Conservation (phyloP, 257 asterid species). For the Ilex aquifolium region DNA sequence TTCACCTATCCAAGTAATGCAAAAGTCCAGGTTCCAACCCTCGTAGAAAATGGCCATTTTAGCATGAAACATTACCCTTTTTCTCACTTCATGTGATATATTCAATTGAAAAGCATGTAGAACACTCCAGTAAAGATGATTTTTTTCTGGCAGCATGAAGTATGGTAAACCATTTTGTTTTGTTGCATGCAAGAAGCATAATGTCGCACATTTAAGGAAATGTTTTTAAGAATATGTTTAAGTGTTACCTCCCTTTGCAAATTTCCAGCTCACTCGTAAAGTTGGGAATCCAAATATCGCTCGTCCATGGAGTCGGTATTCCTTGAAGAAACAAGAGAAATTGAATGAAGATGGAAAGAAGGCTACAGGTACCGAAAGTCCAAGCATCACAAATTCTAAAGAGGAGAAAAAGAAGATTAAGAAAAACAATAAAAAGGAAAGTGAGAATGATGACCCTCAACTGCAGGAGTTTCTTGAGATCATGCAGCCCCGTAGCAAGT, state of each 20-base stretch:
- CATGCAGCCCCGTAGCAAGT: constrained; percentile 73
- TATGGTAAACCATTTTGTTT: neutral
- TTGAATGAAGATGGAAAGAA: constrained; percentile 34
- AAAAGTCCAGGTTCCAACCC: no score
- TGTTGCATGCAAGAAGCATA: neutral
- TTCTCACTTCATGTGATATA: neutral
- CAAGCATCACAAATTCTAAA: constrained; percentile 23
- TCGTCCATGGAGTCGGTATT: constrained; percentile 93
- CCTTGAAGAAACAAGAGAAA: constrained; percentile 47
- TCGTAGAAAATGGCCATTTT: no score
- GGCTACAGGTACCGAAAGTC: constrained; percentile 21
- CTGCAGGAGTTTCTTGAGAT: constrained; percentile 83
- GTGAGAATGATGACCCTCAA: constrained; percentile 54
- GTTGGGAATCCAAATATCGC: constrained; percentile 82
- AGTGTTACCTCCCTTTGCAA: constrained; percentile 19
- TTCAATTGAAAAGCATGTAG: neutral
- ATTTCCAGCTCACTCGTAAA: constrained; percentile 77
- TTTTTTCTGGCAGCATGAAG: neutral
- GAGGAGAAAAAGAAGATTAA: constrained; percentile 31
- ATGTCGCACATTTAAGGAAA: neutral
- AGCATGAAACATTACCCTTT: no score
- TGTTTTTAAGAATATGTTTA: neutral
- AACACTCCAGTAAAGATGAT: neutral
- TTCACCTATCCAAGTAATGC: no score
- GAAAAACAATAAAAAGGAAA: constrained; percentile 26